These are phyloP conservation scores for Lentithecium fluviatile DNA, from an alignment of 495 filamentous ascomycete species.

Conservation along the genomic window DNA sequence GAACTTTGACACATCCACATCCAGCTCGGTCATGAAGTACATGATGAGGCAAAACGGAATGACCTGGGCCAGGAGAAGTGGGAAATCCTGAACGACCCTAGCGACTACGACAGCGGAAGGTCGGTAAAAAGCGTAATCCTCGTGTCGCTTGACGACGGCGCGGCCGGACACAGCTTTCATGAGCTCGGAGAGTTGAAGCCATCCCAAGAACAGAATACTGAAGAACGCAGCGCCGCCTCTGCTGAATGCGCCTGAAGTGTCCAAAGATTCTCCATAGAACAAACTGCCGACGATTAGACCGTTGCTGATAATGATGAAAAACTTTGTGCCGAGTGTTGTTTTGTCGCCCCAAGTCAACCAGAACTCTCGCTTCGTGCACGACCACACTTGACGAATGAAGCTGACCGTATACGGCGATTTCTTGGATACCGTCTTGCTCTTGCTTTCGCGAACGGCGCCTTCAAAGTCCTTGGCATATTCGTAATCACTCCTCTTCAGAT, in stretches of 20 bases:
- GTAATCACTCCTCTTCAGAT: conserved; percentile 58
- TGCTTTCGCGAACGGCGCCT: conserved; percentile 63
- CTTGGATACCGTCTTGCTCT: conserved; percentile 66
- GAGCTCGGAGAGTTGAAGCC: conserved; percentile 70
- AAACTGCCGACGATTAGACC: conserved; percentile 72
- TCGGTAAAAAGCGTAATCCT: conserved; percentile 75
- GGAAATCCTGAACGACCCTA: conserved; percentile 67
- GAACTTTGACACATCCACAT: conserved; percentile 66
- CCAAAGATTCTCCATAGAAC: conserved; percentile 64
- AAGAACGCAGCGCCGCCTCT: conserved; percentile 71
- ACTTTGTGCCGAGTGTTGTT: conserved; percentile 70
- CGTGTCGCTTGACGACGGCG: conserved; percentile 62
- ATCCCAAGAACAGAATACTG: conserved; percentile 71
- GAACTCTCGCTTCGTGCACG: conserved; percentile 71
- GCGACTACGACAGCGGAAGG: conserved; percentile 71
- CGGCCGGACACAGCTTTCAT: conserved; percentile 67
- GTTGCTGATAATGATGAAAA: conserved; percentile 73
- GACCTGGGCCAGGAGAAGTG: conserved; percentile 62
- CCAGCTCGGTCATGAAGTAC: conserved; percentile 68
- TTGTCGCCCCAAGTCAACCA: conserved; percentile 74
- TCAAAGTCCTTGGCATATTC: conserved; percentile 70
- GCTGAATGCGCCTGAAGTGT: conserved; percentile 67
- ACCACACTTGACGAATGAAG: conserved; percentile 63
- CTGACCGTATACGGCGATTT: conserved; percentile 72
- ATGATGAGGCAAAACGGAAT: conserved; percentile 63